phyloP scores from a whole-genome alignment of 495 filamentous ascomycete genomes.

The Thozetella sp. region DNA sequence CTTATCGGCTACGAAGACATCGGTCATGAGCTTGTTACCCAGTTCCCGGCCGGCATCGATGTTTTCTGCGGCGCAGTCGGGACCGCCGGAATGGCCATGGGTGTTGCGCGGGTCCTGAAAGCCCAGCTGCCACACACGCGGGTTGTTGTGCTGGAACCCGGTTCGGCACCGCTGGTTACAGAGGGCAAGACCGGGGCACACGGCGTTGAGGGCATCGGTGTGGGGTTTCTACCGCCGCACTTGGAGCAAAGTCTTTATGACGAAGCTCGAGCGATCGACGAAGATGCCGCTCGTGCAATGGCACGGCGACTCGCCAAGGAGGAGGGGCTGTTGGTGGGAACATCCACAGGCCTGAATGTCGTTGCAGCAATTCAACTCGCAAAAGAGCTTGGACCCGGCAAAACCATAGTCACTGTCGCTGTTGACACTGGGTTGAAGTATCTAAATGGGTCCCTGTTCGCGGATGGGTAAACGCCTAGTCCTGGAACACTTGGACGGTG shows the following conservation, averaged over 20 bases:
- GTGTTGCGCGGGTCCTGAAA: constrained; percentile 6
- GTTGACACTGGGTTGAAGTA: background rate
- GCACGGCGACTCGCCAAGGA: constrained; percentile 2
- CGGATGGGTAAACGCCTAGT: background rate
- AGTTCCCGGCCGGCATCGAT: constrained; percentile 8
- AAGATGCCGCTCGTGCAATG: constrained; percentile 1
- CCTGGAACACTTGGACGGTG: no score
- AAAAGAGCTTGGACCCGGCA: constrained; percentile 10
- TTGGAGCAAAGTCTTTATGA: background rate
- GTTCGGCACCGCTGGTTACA: background rate
- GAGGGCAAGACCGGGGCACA: constrained; percentile 1
- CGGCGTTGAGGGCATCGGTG: constrained; percentile 3
- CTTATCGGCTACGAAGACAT: constrained; percentile 4
- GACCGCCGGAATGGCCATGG: constrained; percentile 11
- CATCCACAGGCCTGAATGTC: constrained; percentile 8
- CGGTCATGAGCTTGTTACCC: constrained; percentile 3
- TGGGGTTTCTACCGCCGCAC: constrained; percentile 3
- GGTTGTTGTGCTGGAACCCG: constrained; percentile 3
- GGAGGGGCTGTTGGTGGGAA: constrained; percentile 9
- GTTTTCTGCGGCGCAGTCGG: constrained; percentile 10
- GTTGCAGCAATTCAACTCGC: constrained; percentile 7
- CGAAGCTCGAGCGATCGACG: constrained; percentile 3
- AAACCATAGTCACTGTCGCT: constrained; percentile 5
- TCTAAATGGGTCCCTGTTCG: background rate
- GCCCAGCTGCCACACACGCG: background rate